Evolutionary conservation across 352 stramenopile species (phyloP).

Genomic region (Aphanomyces cochlioides): DNA sequence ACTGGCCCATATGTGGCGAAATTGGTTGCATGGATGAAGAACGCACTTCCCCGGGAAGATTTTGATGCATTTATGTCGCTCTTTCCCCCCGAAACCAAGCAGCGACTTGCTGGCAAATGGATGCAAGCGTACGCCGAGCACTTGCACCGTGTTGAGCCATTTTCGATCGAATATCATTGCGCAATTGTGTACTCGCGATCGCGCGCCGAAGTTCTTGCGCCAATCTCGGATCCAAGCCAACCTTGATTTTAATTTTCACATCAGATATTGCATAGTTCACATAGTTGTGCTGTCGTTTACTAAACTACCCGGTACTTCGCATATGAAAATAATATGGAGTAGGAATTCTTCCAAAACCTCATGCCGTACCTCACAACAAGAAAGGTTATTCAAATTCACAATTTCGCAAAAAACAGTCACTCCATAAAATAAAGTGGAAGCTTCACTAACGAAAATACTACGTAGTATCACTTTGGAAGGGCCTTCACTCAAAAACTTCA

Average conservation of each 20-base stretch:
- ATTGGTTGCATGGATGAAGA: conserved; percentile 67
- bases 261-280: not conserved
- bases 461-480: too few relatives aligned
- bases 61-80: conserved; percentile 50
- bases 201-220: conserved; percentile 12
- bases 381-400: too few relatives aligned
- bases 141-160: conserved; percentile 59
- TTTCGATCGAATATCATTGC: conserved; percentile 56
- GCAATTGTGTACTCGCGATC: conserved; percentile 47
- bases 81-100: conserved; percentile 50
- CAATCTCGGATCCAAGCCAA: not conserved
- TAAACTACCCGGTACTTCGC: not conserved
- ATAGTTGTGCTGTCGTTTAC: not conserved
- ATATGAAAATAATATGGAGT: too few relatives aligned
- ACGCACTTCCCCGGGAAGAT: conserved; percentile 45
- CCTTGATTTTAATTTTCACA: conserved; percentile 4
- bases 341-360: too few relatives aligned
- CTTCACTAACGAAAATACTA: too few relatives aligned
- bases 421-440: too few relatives aligned
- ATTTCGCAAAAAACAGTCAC: too few relatives aligned
- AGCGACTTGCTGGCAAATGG: conserved; percentile 60
- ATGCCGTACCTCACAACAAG: too few relatives aligned
- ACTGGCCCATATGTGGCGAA: conserved; percentile 55
- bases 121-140: conserved; percentile 65
- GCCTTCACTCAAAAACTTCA: too few relatives aligned